phyloP scores from a whole-genome alignment of 2,329 filamentous ascomycete species.

The Zasmidium citrigriseum region DNA sequence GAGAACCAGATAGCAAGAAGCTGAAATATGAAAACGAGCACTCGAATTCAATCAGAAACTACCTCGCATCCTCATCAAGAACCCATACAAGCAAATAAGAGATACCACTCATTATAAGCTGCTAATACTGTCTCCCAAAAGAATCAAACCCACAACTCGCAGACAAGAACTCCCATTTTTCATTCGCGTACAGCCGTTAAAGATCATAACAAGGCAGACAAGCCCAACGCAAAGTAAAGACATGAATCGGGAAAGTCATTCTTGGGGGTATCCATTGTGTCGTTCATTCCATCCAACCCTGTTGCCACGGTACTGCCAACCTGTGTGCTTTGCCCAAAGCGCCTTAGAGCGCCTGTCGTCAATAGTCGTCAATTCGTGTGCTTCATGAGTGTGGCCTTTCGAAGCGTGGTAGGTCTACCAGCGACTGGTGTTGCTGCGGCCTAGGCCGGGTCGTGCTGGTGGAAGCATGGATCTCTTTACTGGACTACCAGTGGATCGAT shows the following conservation, averaged over 20 bases:
- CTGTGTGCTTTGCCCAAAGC: neutral
- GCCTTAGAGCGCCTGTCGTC: neutral
- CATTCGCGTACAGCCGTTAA: neutral
- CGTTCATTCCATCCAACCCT: neutral
- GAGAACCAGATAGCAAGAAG: neutral
- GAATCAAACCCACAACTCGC: neutral
- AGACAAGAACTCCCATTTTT: neutral
- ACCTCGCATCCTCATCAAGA: neutral
- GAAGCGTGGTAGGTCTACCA: constrained; percentile 26
- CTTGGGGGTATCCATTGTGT: neutral
- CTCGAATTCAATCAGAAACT: neutral
- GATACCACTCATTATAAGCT: neutral
- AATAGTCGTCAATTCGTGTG: constrained; percentile 13
- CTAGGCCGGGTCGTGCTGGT: constrained; percentile 29
- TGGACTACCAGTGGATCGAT: constrained; percentile 35
- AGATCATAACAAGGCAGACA: neutral
- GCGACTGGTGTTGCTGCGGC: constrained; percentile 33
- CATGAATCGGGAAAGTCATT: neutral
- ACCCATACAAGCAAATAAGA: neutral
- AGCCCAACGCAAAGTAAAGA: neutral
- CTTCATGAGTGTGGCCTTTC: neutral
- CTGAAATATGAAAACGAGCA: neutral
- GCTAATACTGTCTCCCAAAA: neutral
- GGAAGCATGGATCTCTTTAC: constrained; percentile 33
- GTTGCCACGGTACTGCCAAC: neutral